A percentile compares a stretch with the other conserved stretches of the same genome.
Conservation (phyloP, 192 early-diverging fungal species). For the Entrophospora sp. region DNA sequence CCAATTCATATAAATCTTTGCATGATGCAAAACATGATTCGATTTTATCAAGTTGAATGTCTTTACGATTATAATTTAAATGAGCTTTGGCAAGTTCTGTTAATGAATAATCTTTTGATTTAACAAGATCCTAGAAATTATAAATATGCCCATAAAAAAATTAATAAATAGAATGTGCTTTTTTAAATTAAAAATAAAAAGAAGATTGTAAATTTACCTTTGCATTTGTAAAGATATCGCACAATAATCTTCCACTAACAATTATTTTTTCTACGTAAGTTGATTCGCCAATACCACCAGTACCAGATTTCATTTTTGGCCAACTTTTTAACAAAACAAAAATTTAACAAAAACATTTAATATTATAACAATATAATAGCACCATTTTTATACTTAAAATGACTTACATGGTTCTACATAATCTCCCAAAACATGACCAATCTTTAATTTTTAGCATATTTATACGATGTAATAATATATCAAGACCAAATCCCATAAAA, state of each 20-base stretch:
- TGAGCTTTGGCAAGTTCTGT: constrained; percentile 67
- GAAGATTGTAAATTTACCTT: constrained; percentile 21
- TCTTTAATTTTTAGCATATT: constrained; percentile 62
- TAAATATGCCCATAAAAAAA: neutral
- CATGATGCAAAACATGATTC: constrained; percentile 57
- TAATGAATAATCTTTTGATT: constrained; percentile 77
- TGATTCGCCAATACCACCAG: constrained; percentile 72
- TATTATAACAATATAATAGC: neutral
- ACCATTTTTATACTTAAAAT: too few relatives aligned
- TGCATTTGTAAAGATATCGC: constrained; percentile 85
- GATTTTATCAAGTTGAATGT: constrained; percentile 77
- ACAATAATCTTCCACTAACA: constrained; percentile 78
- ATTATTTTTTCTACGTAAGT: constrained; percentile 67
- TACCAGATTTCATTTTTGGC: constrained; percentile 77
- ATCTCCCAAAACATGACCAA: constrained; percentile 86
- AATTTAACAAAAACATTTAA: too few relatives aligned
- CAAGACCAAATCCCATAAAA: constrained; percentile 90
- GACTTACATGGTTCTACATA: constrained; percentile 63
- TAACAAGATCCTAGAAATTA: constrained; percentile 60
- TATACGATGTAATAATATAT: constrained; percentile 90
- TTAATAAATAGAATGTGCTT: too few relatives aligned
- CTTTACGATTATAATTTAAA: constrained; percentile 68
- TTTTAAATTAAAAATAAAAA: too few relatives aligned
- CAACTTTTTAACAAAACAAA: too few relatives aligned
- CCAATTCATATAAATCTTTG: constrained; percentile 53